phyloP scores from a whole-genome alignment of 176 grass and related monocot genomes.

The Sorghum bicolor region DNA sequence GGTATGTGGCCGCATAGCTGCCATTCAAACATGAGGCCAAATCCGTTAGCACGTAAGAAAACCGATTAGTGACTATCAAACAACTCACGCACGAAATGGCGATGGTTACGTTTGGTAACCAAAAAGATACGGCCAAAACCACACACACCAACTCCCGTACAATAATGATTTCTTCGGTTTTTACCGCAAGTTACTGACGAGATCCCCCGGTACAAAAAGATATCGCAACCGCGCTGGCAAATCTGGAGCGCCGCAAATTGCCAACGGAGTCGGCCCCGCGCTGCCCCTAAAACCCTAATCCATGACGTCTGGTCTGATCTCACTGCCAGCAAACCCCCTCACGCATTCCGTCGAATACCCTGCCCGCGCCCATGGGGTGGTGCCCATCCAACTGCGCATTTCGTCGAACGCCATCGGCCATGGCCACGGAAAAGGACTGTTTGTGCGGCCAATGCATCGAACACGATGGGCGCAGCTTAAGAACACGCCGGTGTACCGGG shows the following conservation, averaged over 20 bases:
- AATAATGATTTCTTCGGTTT: background rate
- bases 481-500: background rate
- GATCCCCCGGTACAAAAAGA: background rate
- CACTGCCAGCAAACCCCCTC: background rate
- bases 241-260: background rate
- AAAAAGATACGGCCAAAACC: background rate
- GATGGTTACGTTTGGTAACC: constrained; percentile 1
- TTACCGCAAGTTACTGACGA: background rate
- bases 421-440: too few relatives aligned
- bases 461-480: background rate
- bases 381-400: background rate
- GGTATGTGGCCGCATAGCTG: background rate
- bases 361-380: background rate
- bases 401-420: background rate
- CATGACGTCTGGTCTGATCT: background rate
- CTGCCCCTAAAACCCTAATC: constrained; percentile 17
- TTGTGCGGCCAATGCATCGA: background rate
- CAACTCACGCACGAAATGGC: background rate
- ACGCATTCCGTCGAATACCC: background rate
- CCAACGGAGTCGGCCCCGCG: background rate
- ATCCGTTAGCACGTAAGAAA: background rate
- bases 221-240: background rate
- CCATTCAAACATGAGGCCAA: constrained; percentile 18
- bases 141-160: background rate
- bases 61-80: background rate